A percentile compares a stretch with the other conserved stretches of the same genome.
phyloP scores from a whole-genome alignment of 2,329 filamentous ascomycete genomes.

The Penicillium aurantiogriseum region DNA sequence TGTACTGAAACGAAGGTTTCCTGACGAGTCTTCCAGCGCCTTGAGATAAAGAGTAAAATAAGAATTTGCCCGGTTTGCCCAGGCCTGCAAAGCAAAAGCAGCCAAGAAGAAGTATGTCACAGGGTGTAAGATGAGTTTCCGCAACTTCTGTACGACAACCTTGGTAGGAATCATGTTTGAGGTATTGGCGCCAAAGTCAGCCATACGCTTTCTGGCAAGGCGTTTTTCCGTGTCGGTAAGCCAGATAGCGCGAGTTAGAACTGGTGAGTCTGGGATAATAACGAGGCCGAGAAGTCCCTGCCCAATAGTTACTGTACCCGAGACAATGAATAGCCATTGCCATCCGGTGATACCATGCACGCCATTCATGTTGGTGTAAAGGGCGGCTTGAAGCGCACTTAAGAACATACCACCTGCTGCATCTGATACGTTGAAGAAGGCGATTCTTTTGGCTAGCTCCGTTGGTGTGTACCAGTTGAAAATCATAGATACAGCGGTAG shows the following conservation, averaged over 20 bases:
- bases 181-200: conserved; percentile 13
- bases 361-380: conserved; percentile 21
- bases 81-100: conserved; percentile 16
- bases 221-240: conserved; percentile 14
- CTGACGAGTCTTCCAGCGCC: conserved; percentile 5
- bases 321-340: conserved; percentile 12
- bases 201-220: conserved; percentile 16
- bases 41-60: conserved; percentile 21
- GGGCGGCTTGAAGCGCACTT: conserved; percentile 17
- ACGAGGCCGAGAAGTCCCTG: conserved; percentile 18
- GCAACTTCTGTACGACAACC: conserved; percentile 4
- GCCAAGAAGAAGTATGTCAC: conserved; percentile 17
- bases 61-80: conserved; percentile 20
- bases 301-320: conserved; percentile 18
- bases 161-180: conserved; percentile 17
- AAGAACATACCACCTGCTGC: conserved; percentile 21
- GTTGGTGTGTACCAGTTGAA: conserved; percentile 22
- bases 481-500: conserved; percentile 9
- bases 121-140: conserved; percentile 8
- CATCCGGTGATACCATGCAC: conserved; percentile 8
- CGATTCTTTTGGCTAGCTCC: conserved; percentile 18
- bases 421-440: conserved; percentile 19
- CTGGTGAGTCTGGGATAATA: conserved; percentile 21
- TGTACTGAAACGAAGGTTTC: conserved; percentile 13
- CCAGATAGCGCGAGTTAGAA: conserved; percentile 18